Conservation (phyloP, 2,329 filamentous ascomycete species). For the Harringtonia aguacate region DNA sequence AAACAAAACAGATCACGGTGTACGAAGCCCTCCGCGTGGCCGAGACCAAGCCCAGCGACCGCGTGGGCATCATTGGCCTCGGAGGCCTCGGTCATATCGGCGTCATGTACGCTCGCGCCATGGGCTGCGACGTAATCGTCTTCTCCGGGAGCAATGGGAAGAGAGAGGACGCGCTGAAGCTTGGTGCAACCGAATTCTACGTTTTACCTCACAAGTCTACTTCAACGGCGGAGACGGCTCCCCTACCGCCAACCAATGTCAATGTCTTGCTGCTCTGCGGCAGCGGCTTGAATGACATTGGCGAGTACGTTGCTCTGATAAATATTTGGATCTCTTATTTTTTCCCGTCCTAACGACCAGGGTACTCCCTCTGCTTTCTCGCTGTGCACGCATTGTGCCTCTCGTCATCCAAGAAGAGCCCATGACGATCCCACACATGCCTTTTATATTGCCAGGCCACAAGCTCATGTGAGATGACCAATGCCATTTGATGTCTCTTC, state of each 20-base stretch:
- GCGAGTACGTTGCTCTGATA: background rate
- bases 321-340: too few species aligned
- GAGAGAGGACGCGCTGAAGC: slow-evolving; percentile 3
- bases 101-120: slow-evolving; percentile 44
- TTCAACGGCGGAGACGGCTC: slow-evolving; percentile 22
- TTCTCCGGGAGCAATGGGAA: slow-evolving; percentile 7
- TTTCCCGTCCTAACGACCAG: background rate
- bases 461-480: slow-evolving; percentile 20
- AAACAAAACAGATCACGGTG: slow-evolving; percentile 23
- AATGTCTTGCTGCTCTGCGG: slow-evolving; percentile 26
- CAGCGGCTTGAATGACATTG: background rate
- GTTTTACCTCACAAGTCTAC: slow-evolving; percentile 12
- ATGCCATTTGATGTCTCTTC: background rate
- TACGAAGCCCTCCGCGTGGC: slow-evolving; percentile 19
- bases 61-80: slow-evolving; percentile 28
- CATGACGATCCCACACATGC: slow-evolving; percentile 2
- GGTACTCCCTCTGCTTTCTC: slow-evolving; percentile 4
- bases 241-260: too few species aligned
- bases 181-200: slow-evolving; percentile 21
- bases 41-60: slow-evolving; percentile 16
- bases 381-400: slow-evolving; percentile 3
- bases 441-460: slow-evolving; percentile 33
- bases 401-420: slow-evolving; percentile 4
- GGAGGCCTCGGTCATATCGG: slow-evolving; percentile 53
- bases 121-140: slow-evolving; percentile 9